Evolutionary conservation across 2,329 filamentous ascomycete genomes (phyloP).

Genomic region (Catunica adiposa): DNA sequence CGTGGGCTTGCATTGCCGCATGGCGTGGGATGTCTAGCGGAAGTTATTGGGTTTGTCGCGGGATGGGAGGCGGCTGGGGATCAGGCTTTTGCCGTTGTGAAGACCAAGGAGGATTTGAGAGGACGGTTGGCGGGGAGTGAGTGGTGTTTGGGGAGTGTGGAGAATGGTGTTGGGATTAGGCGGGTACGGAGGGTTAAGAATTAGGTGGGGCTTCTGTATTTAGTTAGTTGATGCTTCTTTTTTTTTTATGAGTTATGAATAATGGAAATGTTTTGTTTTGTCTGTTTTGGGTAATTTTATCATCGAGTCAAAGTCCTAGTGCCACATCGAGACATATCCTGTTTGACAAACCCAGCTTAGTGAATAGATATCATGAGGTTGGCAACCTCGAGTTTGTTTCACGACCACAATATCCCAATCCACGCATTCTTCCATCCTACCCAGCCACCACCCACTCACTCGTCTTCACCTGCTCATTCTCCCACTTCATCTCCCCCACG

Average conservation of each 20-base stretch:
- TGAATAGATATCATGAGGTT: too few species aligned
- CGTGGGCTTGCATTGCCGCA: constrained; percentile 54
- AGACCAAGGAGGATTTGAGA: constrained; percentile 51
- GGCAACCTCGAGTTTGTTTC: too few species aligned
- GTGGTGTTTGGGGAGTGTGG: constrained; percentile 34
- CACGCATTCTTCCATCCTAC: too few species aligned
- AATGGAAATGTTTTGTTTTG: background rate
- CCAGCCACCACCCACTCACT: too few species aligned
- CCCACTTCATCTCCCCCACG: too few species aligned
- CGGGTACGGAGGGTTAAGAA: constrained; percentile 20
- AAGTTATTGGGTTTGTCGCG: constrained; percentile 62
- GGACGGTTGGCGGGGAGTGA: constrained; percentile 38
- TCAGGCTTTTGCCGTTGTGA: constrained; percentile 51
- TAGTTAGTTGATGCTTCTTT: background rate
- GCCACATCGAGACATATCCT: too few species aligned
- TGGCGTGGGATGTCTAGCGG: constrained; percentile 52
- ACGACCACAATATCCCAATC: too few species aligned
- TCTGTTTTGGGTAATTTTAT: too few species aligned
- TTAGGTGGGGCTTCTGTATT: background rate
- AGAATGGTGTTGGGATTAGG: constrained; percentile 29
- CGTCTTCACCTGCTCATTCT: too few species aligned
- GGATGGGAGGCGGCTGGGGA: constrained; percentile 57
- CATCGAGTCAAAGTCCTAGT: too few species aligned
- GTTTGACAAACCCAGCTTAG: too few species aligned
- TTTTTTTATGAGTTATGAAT: background rate